Conservation (phyloP, 2,329 filamentous ascomycete genomes). For the Pseudonectria buxi region DNA sequence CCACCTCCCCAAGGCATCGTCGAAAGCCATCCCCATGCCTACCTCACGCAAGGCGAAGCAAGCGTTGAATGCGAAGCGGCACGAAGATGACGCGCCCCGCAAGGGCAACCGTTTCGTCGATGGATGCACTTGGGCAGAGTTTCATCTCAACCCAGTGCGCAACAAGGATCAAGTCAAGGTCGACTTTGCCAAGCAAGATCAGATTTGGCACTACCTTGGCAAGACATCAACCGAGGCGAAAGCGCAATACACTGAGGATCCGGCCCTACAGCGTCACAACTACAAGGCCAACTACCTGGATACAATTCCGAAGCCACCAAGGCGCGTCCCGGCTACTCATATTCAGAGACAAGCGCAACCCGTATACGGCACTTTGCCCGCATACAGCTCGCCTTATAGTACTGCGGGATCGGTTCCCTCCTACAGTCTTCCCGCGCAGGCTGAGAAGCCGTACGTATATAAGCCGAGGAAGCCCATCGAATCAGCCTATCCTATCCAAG, state of each 20-base stretch:
- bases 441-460: slow-evolving; percentile 47
- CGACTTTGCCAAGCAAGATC: slow-evolving; percentile 64
- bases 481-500: slow-evolving; percentile 13
- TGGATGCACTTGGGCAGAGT: slow-evolving; percentile 72
- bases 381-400: slow-evolving; percentile 8
- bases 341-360: slow-evolving; percentile 12
- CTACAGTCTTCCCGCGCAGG: slow-evolving; percentile 2
- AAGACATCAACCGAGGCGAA: slow-evolving; percentile 81
- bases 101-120: slow-evolving; percentile 62
- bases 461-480: slow-evolving; percentile 38
- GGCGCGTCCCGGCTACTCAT: slow-evolving; percentile 25
- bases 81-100: slow-evolving; percentile 54
- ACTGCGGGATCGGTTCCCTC: neutral
- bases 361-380: slow-evolving; percentile 18
- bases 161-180: slow-evolving; percentile 61
- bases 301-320: slow-evolving; percentile 51
- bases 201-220: slow-evolving; percentile 85
- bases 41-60: slow-evolving; percentile 55
- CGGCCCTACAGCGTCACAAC: slow-evolving; percentile 52
- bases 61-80: slow-evolving; percentile 60
- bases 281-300: slow-evolving; percentile 66
- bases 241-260: slow-evolving; percentile 84
- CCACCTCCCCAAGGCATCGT: slow-evolving; percentile 66
- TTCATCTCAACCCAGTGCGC: slow-evolving; percentile 54
- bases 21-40: slow-evolving; percentile 66